Evolutionary conservation across 1,139 yeast species (phyloP).

Genomic region (Zhuliangozyma blackwelliae): DNA sequence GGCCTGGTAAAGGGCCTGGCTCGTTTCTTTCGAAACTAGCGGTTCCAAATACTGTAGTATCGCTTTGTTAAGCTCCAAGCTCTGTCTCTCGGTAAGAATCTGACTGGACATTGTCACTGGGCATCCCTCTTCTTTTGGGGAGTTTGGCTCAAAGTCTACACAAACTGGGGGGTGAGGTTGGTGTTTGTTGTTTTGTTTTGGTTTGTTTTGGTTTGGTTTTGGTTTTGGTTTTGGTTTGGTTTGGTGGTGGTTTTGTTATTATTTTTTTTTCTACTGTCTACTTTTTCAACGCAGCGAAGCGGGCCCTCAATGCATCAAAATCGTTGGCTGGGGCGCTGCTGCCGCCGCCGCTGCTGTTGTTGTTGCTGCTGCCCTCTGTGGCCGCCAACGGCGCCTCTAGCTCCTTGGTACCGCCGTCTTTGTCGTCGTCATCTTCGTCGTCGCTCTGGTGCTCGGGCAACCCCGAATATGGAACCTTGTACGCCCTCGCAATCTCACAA

Average conservation of each 20-base stretch:
- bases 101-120: not conserved
- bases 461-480: constrained; percentile 69
- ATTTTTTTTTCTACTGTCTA: not conserved
- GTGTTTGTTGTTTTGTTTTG: not conserved
- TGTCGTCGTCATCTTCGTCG: constrained; percentile 14
- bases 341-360: constrained; percentile 15
- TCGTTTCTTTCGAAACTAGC: constrained; percentile 12
- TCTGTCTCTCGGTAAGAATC: constrained; percentile 48
- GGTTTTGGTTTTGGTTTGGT: not conserved
- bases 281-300: constrained; percentile 40
- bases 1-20: constrained; percentile 10
- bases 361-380: constrained; percentile 31
- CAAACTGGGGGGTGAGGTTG: not conserved
- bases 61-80: constrained; percentile 51
- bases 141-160: too few relatives aligned
- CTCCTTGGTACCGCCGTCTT: constrained; percentile 53
- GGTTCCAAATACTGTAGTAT: constrained; percentile 52
- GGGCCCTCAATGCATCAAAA: constrained; percentile 40
- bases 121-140: too few relatives aligned
- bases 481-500: constrained; percentile 77
- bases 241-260: not conserved
- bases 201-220: not conserved
- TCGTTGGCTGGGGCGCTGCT: constrained; percentile 21
- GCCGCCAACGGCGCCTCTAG: constrained; percentile 74
- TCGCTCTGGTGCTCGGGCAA: constrained; percentile 31